Evolutionary conservation across 495 filamentous ascomycete species (phyloP).

Genomic region (Tuber indicum): DNA sequence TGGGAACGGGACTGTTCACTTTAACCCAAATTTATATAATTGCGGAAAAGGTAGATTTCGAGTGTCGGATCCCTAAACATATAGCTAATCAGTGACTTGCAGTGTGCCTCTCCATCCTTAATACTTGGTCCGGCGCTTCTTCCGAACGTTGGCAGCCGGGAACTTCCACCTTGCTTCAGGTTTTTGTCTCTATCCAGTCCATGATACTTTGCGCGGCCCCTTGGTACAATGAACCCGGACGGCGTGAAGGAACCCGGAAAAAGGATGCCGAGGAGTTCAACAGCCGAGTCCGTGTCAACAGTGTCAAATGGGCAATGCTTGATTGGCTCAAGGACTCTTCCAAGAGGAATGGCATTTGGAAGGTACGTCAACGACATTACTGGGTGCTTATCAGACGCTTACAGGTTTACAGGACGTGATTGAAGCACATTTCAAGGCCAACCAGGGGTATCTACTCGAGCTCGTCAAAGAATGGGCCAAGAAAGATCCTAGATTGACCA

Average conservation of each 20-base stretch:
- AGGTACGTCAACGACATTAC: constrained; percentile 7
- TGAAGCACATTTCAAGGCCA: constrained; percentile 24
- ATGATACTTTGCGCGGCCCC: constrained; percentile 57
- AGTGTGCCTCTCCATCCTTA: constrained; percentile 57
- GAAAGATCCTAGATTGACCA: constrained; percentile 19
- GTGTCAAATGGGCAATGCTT: constrained; percentile 48
- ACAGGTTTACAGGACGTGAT: constrained; percentile 18
- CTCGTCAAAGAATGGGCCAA: constrained; percentile 27
- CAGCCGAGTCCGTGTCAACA: constrained; percentile 42
- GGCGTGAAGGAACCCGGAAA: constrained; percentile 39
- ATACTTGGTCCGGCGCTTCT: constrained; percentile 52
- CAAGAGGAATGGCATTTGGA: constrained; percentile 30
- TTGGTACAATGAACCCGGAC: constrained; percentile 55
- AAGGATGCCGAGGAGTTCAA: constrained; percentile 43
- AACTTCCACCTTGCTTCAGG: constrained; percentile 53
- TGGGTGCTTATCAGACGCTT: background rate
- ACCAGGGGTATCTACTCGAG: constrained; percentile 18
- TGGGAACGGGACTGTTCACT: constrained; percentile 44
- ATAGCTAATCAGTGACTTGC: background rate
- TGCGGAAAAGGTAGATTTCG: constrained; percentile 47
- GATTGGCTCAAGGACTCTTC: constrained; percentile 46
- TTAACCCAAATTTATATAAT: constrained; percentile 58
- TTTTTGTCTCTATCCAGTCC: constrained; percentile 57
- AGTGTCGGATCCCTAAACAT: background rate
- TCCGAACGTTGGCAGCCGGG: constrained; percentile 49